Evolutionary conservation across 2,329 filamentous ascomycete species (phyloP), one percentile per base, ranked within the genome.

Genomic region (Pestalotiopsis sp.): DNA sequence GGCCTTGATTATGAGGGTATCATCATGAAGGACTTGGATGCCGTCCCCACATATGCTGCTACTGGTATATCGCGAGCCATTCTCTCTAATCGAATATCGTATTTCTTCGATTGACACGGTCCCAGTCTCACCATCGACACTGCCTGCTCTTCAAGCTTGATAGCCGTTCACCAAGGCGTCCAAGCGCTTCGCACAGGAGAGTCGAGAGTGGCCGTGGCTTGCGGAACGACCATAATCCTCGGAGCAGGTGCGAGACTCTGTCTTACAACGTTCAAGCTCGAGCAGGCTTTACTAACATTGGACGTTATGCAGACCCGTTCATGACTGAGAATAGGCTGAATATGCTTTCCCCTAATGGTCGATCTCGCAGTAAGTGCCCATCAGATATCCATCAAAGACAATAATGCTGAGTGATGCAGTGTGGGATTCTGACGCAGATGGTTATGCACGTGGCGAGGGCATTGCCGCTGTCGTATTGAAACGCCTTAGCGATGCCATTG

Each of bases 381-480:
- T 36, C 31, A 36, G 31, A 7, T 36, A 36, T 36, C 7, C 2
- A 36, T 36, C 31, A 36, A 36, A 36, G 31, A 36, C 31, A 36
- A 36, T 9, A 36, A 36, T 36, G 31, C 31, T 36, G 31, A 36
- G 9, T 7, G 7, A 36, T 36, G 31, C 31, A 36, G 31, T 74
- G 12, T 83, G 79, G 66, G 81, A 83, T 64, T 70, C 75, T 2
- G 72, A 74, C 2, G 85, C 82, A 0, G 80, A 85, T 67, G 87
- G 87, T 0, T 89, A 88, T 69, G 85, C 80, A 4, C 78, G 86
- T 2, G 85, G 81, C 0, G 87, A 89, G 68, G 86, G 82, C 0
- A 73, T 80, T 3, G 82, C 73, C 0, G 72, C 78, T 0, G 69
- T 89, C 0, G 70, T 86, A 2, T 69, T 89, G 0, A 88, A 88